A percentile compares a stretch with the other conserved stretches of the same genome.
Evolutionary conservation across 306 rosid species (phyloP).

Genomic region (Macrotyloma uniflorum): DNA sequence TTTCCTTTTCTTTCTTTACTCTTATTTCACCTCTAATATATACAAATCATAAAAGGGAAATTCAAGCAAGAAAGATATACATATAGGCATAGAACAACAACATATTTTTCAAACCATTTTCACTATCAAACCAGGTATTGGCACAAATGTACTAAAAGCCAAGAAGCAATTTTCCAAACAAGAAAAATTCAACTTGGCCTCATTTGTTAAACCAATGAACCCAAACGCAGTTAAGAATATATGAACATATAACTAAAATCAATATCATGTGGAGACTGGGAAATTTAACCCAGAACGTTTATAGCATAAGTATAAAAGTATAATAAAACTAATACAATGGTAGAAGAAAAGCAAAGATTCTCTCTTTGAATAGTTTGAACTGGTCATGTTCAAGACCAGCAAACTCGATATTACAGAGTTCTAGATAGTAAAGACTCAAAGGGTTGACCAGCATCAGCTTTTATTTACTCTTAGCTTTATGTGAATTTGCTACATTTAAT

Average conservation of each 20-base stretch:
- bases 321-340: neutral
- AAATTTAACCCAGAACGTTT: neutral
- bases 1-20: neutral
- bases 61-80: too few relatives aligned
- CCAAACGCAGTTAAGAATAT: neutral
- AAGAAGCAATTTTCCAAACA: neutral
- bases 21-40: neutral
- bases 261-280: neutral
- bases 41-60: too few relatives aligned
- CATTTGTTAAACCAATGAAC: neutral
- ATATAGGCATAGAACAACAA: too few relatives aligned
- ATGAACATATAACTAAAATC: neutral
- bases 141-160: too few relatives aligned
- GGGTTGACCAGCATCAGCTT: neutral
- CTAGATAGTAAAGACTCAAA: conserved; percentile 6
- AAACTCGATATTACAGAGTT: conserved; percentile 3
- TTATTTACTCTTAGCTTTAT: neutral
- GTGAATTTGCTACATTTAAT: neutral
- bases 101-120: too few relatives aligned
- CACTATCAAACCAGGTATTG: too few relatives aligned
- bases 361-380: neutral
- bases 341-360: neutral
- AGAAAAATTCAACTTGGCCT: neutral
- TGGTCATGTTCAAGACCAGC: neutral
- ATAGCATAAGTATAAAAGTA: neutral